Percentiles rank a stretch among this genome's conserved stretches.
Evolutionary conservation across 768 basidiomycete genomes (phyloP).

Genomic region (Hirschioporus abietinus): DNA sequence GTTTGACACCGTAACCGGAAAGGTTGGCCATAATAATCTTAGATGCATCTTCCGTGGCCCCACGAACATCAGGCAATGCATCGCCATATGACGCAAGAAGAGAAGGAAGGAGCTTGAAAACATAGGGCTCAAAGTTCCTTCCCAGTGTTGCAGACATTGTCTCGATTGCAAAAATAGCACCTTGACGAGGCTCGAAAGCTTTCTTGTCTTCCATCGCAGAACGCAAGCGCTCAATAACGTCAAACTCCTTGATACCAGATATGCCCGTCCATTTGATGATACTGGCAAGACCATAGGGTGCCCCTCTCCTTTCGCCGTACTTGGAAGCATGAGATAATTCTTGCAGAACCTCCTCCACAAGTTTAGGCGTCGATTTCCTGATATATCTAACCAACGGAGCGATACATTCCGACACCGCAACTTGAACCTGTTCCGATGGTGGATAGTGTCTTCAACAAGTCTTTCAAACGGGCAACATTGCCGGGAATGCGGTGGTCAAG

Average conservation of each 20-base stretch:
- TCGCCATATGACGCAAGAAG: constrained; percentile 87
- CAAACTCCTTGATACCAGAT: constrained; percentile 76
- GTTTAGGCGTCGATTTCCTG: constrained; percentile 45
- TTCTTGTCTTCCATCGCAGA: constrained; percentile 87
- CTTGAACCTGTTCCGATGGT: constrained; percentile 95
- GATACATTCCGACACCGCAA: constrained; percentile 93
- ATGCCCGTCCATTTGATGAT: constrained; percentile 90
- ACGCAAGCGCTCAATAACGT: constrained; percentile 67
- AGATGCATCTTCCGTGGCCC: constrained; percentile 88
- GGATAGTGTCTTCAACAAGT: constrained; percentile 86
- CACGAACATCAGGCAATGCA: constrained; percentile 78
- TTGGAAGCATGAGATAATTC: constrained; percentile 76
- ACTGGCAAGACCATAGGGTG: constrained; percentile 94
- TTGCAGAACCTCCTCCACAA: constrained; percentile 75
- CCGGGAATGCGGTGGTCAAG: constrained; percentile 71
- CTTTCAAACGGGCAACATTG: constrained; percentile 81
- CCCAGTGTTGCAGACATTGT: constrained; percentile 83
- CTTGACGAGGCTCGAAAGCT: constrained; percentile 80
- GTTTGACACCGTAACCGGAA: constrained; percentile 93
- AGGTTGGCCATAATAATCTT: constrained; percentile 93
- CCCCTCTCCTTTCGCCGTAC: constrained; percentile 93
- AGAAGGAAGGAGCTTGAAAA: constrained; percentile 76
- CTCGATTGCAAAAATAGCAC: constrained; percentile 93
- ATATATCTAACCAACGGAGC: constrained; percentile 78
- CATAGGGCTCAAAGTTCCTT: constrained; percentile 90